A percentile compares a stretch with the other conserved stretches of the same genome.
Evolutionary conservation across 805 yeast species (phyloP).

Genomic region (Diddensiella caesifluorescens): DNA sequence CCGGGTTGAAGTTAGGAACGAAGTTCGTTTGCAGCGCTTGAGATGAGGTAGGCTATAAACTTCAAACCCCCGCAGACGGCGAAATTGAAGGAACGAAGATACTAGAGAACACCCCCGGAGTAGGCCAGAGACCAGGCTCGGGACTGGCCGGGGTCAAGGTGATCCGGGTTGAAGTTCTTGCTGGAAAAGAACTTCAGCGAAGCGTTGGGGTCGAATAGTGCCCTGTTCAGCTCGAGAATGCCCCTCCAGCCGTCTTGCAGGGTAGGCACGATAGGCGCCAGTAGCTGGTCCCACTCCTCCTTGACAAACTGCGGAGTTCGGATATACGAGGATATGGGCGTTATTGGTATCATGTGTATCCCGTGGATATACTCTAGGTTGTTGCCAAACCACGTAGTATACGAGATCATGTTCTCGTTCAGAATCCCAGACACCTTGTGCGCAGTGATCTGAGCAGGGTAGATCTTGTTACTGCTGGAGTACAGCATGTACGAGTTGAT

Average conservation of each 20-base stretch:
- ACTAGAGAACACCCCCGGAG: constrained; percentile 30
- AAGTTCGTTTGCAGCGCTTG: too few relatives aligned
- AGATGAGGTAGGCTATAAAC: too few relatives aligned
- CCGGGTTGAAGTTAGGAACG: constrained; percentile 47
- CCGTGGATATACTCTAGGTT: constrained; percentile 65
- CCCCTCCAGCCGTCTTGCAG: constrained; percentile 64
- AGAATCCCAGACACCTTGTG: constrained; percentile 66
- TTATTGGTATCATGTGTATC: constrained; percentile 70
- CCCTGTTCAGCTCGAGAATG: constrained; percentile 60
- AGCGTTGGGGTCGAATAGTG: constrained; percentile 58
- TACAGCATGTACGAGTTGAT: constrained; percentile 53
- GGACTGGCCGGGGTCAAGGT: constrained; percentile 76
- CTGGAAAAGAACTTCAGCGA: constrained; percentile 57
- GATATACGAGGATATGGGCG: constrained; percentile 54
- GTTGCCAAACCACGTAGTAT: constrained; percentile 66
- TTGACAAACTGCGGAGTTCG: constrained; percentile 47
- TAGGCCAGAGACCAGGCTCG: constrained; percentile 78
- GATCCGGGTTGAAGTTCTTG: constrained; percentile 43
- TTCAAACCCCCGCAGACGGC: too few relatives aligned
- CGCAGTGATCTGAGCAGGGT: constrained; percentile 44
- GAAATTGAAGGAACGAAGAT: too few relatives aligned
- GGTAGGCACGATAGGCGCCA: constrained; percentile 37
- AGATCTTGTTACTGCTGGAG: constrained; percentile 25
- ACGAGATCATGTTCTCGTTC: constrained; percentile 67
- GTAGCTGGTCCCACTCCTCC: constrained; percentile 54